phyloP scores from a whole-genome alignment of 306 rosid genomes.

The Mimosa pudica region DNA sequence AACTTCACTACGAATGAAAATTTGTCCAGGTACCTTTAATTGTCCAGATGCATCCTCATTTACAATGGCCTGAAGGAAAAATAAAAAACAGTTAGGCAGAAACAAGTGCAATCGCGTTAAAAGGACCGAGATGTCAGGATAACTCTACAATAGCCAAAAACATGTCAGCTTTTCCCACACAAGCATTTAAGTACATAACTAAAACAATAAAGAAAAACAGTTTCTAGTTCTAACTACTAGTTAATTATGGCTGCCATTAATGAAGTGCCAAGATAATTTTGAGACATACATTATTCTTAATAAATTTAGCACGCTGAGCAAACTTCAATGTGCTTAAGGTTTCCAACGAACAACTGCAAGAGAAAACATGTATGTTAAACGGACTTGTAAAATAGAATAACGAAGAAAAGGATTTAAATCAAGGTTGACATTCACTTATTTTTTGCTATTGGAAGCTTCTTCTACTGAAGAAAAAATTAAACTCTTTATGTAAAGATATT shows the following conservation, averaged over 20 bases:
- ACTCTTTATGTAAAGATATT: slow-evolving; percentile 5
- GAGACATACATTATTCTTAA: slow-evolving; percentile 82
- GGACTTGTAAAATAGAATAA: slow-evolving; percentile 16
- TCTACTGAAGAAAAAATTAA: neutral
- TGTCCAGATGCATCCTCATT: slow-evolving; percentile 97
- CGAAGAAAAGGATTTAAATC: neutral
- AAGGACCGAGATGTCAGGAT: slow-evolving; percentile 8
- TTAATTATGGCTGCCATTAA: slow-evolving; percentile 7
- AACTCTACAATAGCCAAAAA: neutral
- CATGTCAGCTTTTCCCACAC: neutral
- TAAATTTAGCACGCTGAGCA: slow-evolving; percentile 95
- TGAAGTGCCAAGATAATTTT: neutral
- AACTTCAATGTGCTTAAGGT: slow-evolving; percentile 98
- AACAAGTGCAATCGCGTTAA: slow-evolving; percentile 4
- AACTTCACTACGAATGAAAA: slow-evolving; percentile 26
- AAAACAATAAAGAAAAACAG: slow-evolving; percentile 20
- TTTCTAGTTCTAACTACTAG: neutral
- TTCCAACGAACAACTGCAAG: slow-evolving; percentile 91
- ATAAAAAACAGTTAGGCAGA: slow-evolving; percentile 7
- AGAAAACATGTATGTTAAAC: slow-evolving; percentile 28
- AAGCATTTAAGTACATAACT: neutral
- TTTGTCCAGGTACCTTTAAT: slow-evolving; percentile 66
- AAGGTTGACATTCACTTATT: slow-evolving; percentile 4
- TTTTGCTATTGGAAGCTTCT: slow-evolving; percentile 1
- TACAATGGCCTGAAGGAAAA: slow-evolving; percentile 76